A percentile compares a stretch with the other conserved stretches of the same genome.
phyloP scores from a whole-genome alignment of 805 yeast species.

The Metschnikowia cerradonensis region DNA sequence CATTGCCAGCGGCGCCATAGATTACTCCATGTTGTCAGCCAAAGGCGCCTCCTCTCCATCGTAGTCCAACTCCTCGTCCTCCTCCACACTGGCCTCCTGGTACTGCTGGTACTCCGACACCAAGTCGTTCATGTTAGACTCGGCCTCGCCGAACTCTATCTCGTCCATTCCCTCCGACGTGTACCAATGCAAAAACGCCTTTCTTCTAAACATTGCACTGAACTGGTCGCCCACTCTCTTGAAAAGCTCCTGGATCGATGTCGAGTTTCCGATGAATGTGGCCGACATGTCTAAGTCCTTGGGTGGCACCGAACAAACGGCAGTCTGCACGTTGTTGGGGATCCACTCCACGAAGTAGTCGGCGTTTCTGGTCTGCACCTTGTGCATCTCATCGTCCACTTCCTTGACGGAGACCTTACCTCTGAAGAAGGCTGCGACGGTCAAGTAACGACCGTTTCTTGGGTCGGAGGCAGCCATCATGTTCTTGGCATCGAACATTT shows the following conservation, averaged over 20 bases:
- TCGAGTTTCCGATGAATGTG: conserved; percentile 89
- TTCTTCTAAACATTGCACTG: conserved; percentile 87
- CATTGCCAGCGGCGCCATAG: not conserved
- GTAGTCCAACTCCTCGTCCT: conserved; percentile 71
- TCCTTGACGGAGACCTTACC: conserved; percentile 91
- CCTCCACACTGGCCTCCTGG: conserved; percentile 76
- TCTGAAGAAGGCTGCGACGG: conserved; percentile 92
- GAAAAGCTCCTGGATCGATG: conserved; percentile 88
- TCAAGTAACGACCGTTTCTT: conserved; percentile 82
- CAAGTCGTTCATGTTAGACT: conserved; percentile 83
- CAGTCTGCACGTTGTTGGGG: conserved; percentile 91
- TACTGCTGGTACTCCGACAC: conserved; percentile 88
- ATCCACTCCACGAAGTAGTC: conserved; percentile 92
- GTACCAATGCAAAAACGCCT: conserved; percentile 96
- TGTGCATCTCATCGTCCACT: conserved; percentile 90
- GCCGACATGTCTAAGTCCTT: conserved; percentile 83
- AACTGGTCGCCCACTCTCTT: conserved; percentile 87
- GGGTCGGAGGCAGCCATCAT: conserved; percentile 98
- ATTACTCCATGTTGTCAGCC: conserved; percentile 47
- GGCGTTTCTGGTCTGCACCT: conserved; percentile 76
- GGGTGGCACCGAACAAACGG: conserved; percentile 90
- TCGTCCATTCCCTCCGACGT: conserved; percentile 96
- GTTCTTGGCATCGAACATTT: conserved; percentile 85
- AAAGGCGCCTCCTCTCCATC: conserved; percentile 59
- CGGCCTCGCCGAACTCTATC: conserved; percentile 91